Evolutionary conservation across 2,329 filamentous ascomycete species (phyloP), one percentile per base, ranked within the genome.

Genomic region (Aspergillus sojae): DNA sequence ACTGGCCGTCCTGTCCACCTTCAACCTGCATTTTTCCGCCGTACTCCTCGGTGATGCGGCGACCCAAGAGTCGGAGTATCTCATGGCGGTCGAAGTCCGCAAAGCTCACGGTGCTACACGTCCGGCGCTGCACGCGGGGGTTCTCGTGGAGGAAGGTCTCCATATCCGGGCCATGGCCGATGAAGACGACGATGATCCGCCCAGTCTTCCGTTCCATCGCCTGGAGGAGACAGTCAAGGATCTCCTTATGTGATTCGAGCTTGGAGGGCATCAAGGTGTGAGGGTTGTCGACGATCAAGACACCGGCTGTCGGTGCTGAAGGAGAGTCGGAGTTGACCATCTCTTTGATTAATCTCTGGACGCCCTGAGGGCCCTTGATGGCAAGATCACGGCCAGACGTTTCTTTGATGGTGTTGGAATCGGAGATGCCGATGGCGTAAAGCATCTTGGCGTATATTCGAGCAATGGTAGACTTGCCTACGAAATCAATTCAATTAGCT

Each of bases 381-480:
- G 62, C 58, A 45, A 69, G 62, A 21, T 68, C 66, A 12, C 57
- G 45, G 43, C 66, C 67, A 5, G 66, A 67, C 16, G 56, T 65
- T 46, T 68, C 63, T 19, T 48, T 62, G 19, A 66, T 39, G 7
- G 61, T 53, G 12, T 60, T 60, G 19, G 65, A 53, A 41, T 68
- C 66, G 34, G 57, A 50, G 36, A 69, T 68, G 28, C 61, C 65
- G 36, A 68, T 64, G 9, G 67, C 55, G 52, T 64, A 69, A 32
- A 69, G 67, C 55, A 69, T 59, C 53, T 67, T 67, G n/a, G 67
- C 66, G 55, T 69, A 69, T 32, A 69, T 63, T 14, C 67, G 64
- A 1, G 67, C 67, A 21, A 69, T 62, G 0, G 62, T 67, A 4
- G 62, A 67, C 57, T 69, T 69, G 26, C 67, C 67, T 65, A 30